Percentiles rank a stretch among this genome's conserved stretches.
Evolutionary conservation across 1,284 basidiomycete genomes (phyloP).

Genomic region (Inonotus obliquus): DNA sequence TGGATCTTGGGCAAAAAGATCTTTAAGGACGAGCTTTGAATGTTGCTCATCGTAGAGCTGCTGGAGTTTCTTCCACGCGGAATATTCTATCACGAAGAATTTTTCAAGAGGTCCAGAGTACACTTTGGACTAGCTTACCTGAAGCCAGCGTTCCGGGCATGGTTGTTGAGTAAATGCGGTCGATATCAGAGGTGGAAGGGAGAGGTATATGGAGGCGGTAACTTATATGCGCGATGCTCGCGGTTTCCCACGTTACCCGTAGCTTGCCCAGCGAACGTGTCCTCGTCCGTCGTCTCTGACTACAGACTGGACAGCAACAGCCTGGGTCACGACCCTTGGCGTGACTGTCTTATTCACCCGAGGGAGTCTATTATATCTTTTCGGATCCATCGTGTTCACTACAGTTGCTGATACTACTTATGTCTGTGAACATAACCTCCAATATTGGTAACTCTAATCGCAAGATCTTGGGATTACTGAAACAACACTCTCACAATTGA

Average conservation of each 20-base stretch:
- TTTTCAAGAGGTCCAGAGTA: neutral
- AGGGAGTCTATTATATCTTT: neutral
- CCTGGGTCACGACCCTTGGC: neutral
- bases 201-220: neutral
- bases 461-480: neutral
- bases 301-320: too few relatives aligned
- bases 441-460: neutral
- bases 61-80: constrained; percentile 91
- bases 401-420: neutral
- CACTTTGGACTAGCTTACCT: neutral
- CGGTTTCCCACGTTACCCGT: constrained; percentile 7
- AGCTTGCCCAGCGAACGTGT: neutral
- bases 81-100: constrained; percentile 57
- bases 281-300: neutral
- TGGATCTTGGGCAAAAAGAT: constrained; percentile 89
- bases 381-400: neutral
- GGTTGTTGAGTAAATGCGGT: neutral
- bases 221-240: constrained; percentile 10
- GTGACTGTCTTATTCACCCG: neutral
- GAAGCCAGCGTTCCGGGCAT: constrained; percentile 19
- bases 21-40: constrained; percentile 77
- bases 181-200: neutral
- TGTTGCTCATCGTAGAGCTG: constrained; percentile 75
- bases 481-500: neutral
- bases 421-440: neutral